phyloP scores from a whole-genome alignment of 1,284 basidiomycete species.

The Thelephora terrestris region DNA sequence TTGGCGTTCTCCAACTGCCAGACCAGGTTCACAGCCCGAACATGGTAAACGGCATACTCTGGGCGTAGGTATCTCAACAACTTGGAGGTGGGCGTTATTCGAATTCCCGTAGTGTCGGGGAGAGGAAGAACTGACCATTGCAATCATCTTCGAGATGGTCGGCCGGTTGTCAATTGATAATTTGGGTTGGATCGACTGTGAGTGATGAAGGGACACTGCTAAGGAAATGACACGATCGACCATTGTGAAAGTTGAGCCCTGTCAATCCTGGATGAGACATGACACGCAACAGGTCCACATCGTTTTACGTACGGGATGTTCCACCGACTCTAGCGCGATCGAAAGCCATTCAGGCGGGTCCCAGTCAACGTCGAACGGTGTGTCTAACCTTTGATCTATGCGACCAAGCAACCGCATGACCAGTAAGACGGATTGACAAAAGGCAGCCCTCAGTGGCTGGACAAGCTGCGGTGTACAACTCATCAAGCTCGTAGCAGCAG shows the following conservation, averaged over 20 bases:
- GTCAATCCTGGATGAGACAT: slow-evolving; percentile 8
- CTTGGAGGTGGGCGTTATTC: slow-evolving; percentile 23
- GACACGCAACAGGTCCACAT: neutral
- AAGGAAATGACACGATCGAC: slow-evolving; percentile 59
- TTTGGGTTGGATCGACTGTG: slow-evolving; percentile 38
- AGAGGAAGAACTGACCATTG: slow-evolving; percentile 25
- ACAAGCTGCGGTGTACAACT: slow-evolving; percentile 19
- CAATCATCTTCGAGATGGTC: slow-evolving; percentile 48
- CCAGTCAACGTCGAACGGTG: slow-evolving; percentile 37
- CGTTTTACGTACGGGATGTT: slow-evolving; percentile 36
- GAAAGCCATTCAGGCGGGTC: slow-evolving; percentile 46
- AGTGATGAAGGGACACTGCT: slow-evolving; percentile 45
- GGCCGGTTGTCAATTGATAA: slow-evolving; percentile 44
- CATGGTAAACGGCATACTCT: slow-evolving; percentile 64
- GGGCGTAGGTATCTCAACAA: slow-evolving; percentile 71
- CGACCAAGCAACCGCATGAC: slow-evolving; percentile 39
- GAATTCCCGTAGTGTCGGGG: neutral
- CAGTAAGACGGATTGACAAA: slow-evolving; percentile 38
- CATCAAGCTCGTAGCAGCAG: slow-evolving; percentile 31
- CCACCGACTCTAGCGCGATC: slow-evolving; percentile 37
- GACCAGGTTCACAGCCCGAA: slow-evolving; percentile 75
- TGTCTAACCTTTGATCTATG: slow-evolving; percentile 23
- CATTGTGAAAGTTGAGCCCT: slow-evolving; percentile 55
- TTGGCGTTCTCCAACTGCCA: slow-evolving; percentile 73
- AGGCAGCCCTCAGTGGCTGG: slow-evolving; percentile 32